Evolutionary conservation across 148 eudicot species (phyloP), one percentile per base, ranked within the genome.

Genomic region (Silene latifolia): DNA sequence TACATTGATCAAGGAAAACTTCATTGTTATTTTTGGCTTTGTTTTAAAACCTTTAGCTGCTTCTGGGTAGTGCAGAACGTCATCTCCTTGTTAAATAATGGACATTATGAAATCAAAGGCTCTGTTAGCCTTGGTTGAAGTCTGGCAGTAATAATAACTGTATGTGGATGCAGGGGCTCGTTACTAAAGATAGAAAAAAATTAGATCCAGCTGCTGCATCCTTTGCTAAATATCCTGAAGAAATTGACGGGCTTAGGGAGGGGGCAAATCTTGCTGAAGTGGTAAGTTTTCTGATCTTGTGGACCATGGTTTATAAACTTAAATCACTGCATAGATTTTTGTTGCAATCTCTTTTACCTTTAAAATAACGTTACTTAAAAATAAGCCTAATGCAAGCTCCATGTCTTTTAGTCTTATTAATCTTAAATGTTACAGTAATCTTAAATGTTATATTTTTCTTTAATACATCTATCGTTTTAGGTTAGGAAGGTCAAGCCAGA

Each of bases 401-500:
- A 9, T 68, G 51, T 74, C 57, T 73, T 57, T 42, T 25, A 71
- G 59, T 62, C 42, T 66, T 42, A n/a, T 72, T 78, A 69, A 76
- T 77, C 76, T 75, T 44, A 64, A 56, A 29, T 42, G 71, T 35
- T 35, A 35, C 42, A 35, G 42, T 35, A 35, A 35, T 4, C 42
- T 35, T 35, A 2, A 5, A 4, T 7, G 62, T 61, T 47, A 68
- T 39, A 20, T 72, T 77, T 68, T 76, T 77, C 76, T 74, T 44
- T 64, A 51, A 29, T 44, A 72, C 18, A 24, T 42, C 18, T 63
- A 48, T 60, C 76, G 17, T 82, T 67, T 67, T 88, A 92, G 98
- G 98, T 95, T 69, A 90, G 79, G 44, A 92, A 92, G 82, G 97
- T 92, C 74, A 95, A 95, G 87, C 99, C 98, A 58, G 89, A 95